Evolutionary conservation across 495 filamentous ascomycete genomes (phyloP), one percentile per base, ranked within the genome.

Genomic region (Aspergillus sclerotioniger): DNA sequence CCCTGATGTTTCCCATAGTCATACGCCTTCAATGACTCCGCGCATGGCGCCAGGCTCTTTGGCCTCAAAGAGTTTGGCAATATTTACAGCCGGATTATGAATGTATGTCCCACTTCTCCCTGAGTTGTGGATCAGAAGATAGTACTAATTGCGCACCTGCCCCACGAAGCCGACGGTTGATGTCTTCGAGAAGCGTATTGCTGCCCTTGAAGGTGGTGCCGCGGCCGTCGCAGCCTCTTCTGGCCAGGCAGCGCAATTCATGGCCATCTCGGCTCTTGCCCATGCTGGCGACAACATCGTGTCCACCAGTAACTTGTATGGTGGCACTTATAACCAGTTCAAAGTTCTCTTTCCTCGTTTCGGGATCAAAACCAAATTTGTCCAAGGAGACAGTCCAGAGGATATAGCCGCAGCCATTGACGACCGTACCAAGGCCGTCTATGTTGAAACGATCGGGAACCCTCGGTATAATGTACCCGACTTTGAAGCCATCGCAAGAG

Each of bases 31-130:
- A 91, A 98, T 83, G 91, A 97, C 78, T 96, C 91, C 35, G 94
- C 92, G 51, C 94, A 98, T 71, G 94, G 92, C 61, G 95, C 95
- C 51, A 86, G 93, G 67, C 87, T 98, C 21, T 98, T 98, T 69
- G 91, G 91, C 63, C 91, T 98, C 75, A 96, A 97, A 71, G 93
- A 97, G 72, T 93, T 95, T 70, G 95, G 93, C 70, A 97, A 98
- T 75, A 97, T 98, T 76, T 98, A 98, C 81, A 91, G 87, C 66
- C 88, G 94, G 56, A 94, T 98, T 64, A 96, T 95, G 91, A 98
- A 98, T 72, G 83, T 85, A 71, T 52, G 73, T 64, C 13, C 41
- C 21, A 37, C 37, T 16, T 28, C 54, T 48, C n/a, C 1, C 7
- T 41, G 6, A 53, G 51, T n/a, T 9, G 8, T 45, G 15, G 17